A percentile compares a stretch with the other conserved stretches of the same genome.
phyloP scores from a whole-genome alignment of 345 rosid species.

The Rhizophora mangle region DNA sequence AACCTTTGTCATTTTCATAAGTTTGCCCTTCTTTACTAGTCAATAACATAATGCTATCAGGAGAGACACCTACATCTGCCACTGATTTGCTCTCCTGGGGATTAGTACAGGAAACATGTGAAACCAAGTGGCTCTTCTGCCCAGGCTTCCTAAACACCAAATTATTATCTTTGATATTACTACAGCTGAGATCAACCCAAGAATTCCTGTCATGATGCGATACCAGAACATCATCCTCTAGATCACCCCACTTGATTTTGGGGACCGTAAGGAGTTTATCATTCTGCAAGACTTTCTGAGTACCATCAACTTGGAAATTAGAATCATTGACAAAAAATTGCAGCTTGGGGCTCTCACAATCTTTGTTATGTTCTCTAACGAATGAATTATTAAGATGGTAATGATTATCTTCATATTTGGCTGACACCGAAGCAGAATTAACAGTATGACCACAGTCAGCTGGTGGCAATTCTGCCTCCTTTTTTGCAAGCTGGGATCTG shows the following conservation, averaged over 20 bases:
- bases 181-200: conserved; percentile 36
- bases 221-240: conserved; percentile 46
- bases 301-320: conserved; percentile 20
- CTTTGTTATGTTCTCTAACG: conserved; percentile 29
- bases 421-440: conserved; percentile 24
- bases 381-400: conserved; percentile 19
- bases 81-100: conserved; percentile 17
- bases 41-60: conserved; percentile 11
- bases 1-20: conserved; percentile 30
- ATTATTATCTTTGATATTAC: conserved; percentile 27
- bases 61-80: conserved; percentile 18
- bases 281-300: conserved; percentile 11
- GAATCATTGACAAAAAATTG: conserved; percentile 19
- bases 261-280: conserved; percentile 32
- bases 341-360: conserved; percentile 18
- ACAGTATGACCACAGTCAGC: conserved; percentile 18
- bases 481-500: conserved; percentile 26
- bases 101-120: conserved; percentile 16
- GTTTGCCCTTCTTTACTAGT: conserved; percentile 23
- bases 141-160: conserved; percentile 28
- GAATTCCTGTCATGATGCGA: conserved; percentile 27
- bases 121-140: conserved; percentile 18
- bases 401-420: conserved; percentile 19
- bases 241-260: conserved; percentile 60
- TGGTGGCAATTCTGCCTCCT: conserved; percentile 16